Evolutionary conservation across 2,329 filamentous ascomycete genomes (phyloP), one percentile per base, ranked within the genome.

Genomic region (Sporothrix inflata): DNA sequence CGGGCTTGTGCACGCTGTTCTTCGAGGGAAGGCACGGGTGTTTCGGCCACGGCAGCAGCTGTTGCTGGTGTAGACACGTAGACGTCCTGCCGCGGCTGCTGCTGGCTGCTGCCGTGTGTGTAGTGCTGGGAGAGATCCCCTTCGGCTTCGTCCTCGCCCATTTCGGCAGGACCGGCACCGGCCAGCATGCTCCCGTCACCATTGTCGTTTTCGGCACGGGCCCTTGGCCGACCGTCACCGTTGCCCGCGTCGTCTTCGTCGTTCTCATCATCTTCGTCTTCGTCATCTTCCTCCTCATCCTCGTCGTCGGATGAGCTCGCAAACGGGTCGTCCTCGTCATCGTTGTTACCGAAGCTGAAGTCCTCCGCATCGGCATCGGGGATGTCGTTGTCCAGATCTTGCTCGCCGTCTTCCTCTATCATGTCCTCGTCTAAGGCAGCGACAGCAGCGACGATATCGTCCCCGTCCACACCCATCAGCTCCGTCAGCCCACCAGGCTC

Each of bases 361-460:
- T 85, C 85, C 8, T 79, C 82, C 9, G 83, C 84, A 47, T 89
- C 88, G 3, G 86, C 91, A 77, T 92, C 90, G 1, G 91, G 91
- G 21, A 93, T 90, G 68, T 93, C 91, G 73, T 92, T 91, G 75
- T 94, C 92, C 71, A 93, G 80, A 81, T 94, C 91, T 49, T 85
- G 81, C 72, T 82, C 81, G 80, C 89, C 89, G 19, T 84, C 85
- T 66, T 87, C 86, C 19, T 84, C 85, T 69, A 82, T 85, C 45
- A 83, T 83, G 34, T 82, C 83, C 0, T 81, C 83, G 63, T 82
- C 83, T 75, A 84, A 84, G 79, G 77, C 85, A 73, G 34, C 74
- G 40, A 24, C 82, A 40, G 81, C 81, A 78, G 77, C 85, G 73
- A 30, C 75, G 38, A 27, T 82, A 42, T 82, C 81, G 72, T 84